Base-by-base conservation (phyloP, 2,329 filamentous ascomycete species). In the Shiraia sp. region DNA sequence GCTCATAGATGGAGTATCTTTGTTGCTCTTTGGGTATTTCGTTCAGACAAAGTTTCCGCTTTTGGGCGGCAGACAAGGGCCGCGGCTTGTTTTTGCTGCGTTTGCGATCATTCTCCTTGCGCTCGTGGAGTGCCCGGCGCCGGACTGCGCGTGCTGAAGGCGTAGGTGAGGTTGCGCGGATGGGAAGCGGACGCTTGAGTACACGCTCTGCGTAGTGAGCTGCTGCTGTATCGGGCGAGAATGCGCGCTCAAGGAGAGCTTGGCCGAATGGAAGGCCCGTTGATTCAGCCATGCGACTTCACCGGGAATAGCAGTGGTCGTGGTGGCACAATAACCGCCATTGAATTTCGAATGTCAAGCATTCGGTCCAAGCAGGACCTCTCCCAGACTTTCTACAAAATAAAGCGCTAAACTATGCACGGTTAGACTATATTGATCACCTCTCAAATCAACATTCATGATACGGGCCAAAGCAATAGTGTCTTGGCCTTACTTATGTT, bases 161-260 rank as follows among this genome's bases (percentile, higher is more conserved):
- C 54, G 59, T 82, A 68, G 89, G 87, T 0, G 87, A 89, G 15
- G 85, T 86, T 6, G 89, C 85, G 29, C 86, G 83, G 3, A 96
- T 81, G 59, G 86, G 82, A 42, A 96, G 82, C 0, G 89, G 85
- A 32, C 90, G 89, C 63, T 89, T 85, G 58, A 89, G 83, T 66
- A 96, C 82, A 70, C 90, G 90, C 51, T 95, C 88, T 49, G 79
- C 77, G 76, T 87, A 92, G 60, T 96, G 88, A 39, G 83, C 79
- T 24, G 76, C 74, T 40, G 85, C 82, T 42, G 80, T 84, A 51
- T 86, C 79, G 17, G 89, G 85, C 2, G 88, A 86, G 71, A 96
- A 90, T 8, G 89, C 90, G 58, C 88, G 85, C 5, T 79, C 72
- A 38, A 97, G 85, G 36, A 96, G 82, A 6, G 51, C 83, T 78